These are phyloP conservation scores for Alternaria hordeiaustralica DNA, from an alignment of 2,329 filamentous ascomycete species.

Conservation along the genomic window DNA sequence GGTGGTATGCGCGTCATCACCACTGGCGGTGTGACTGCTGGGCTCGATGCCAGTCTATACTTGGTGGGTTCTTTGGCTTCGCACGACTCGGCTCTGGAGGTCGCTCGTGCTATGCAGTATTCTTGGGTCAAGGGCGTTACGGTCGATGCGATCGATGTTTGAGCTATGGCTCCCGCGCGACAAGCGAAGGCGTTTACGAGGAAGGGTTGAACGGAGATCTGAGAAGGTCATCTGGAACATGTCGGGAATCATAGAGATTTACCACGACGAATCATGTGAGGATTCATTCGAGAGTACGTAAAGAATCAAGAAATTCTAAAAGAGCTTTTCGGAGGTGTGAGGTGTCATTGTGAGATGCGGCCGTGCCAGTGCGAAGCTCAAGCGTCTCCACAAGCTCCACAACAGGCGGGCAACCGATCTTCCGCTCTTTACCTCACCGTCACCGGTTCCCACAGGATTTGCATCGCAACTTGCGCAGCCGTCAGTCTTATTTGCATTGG, in stretches of 20 bases:
- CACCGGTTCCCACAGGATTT: background rate
- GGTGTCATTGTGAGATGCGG: background rate
- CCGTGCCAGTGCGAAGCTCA: constrained; percentile 2
- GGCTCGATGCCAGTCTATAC: constrained; percentile 84
- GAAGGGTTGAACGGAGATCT: constrained; percentile 29
- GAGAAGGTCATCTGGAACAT: constrained; percentile 26
- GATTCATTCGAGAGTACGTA: constrained; percentile 31
- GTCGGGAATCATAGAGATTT: constrained; percentile 36
- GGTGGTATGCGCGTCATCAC: constrained; percentile 76
- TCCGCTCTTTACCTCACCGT: background rate
- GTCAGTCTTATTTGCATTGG: background rate
- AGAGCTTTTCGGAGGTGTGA: background rate
- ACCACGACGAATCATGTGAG: constrained; percentile 38
- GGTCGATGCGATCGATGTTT: constrained; percentile 85
- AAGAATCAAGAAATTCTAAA: constrained; percentile 9
- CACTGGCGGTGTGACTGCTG: constrained; percentile 77
- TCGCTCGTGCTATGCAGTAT: constrained; percentile 78
- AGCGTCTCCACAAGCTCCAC: constrained; percentile 5
- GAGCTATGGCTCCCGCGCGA: constrained; percentile 41
- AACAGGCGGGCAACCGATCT: background rate
- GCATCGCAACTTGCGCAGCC: background rate
- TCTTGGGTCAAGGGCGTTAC: constrained; percentile 85
- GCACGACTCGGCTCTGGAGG: constrained; percentile 76
- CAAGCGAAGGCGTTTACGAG: constrained; percentile 34
- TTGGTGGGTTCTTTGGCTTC: constrained; percentile 83